Evolutionary conservation across 139 green algal genomes (phyloP).

Genomic region (Volvox reticuliferus): DNA sequence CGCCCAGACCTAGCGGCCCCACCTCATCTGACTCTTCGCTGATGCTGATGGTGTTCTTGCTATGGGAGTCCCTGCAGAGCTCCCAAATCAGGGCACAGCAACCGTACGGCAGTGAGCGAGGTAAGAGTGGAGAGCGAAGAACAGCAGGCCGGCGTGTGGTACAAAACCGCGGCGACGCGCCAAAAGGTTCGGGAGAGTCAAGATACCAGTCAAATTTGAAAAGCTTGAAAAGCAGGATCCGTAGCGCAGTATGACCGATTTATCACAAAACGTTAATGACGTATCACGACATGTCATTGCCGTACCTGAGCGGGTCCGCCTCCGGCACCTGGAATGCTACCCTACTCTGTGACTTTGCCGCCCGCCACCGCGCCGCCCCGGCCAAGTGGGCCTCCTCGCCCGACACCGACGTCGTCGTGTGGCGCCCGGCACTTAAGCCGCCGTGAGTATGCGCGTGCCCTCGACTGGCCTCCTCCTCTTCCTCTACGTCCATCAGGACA

Average conservation of each 20-base stretch:
- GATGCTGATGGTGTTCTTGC: neutral
- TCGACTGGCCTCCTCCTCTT: neutral
- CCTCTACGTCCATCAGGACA: conserved; percentile 21
- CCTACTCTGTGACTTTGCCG: neutral
- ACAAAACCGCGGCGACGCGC: too few relatives aligned
- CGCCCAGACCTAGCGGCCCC: neutral
- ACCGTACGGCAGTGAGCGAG: too few relatives aligned
- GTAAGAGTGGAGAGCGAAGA: too few relatives aligned
- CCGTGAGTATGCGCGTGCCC: neutral
- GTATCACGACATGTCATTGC: neutral
- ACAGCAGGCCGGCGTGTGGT: too few relatives aligned
- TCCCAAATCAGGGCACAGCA: too few relatives aligned
- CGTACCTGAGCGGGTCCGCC: neutral
- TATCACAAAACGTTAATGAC: too few relatives aligned
- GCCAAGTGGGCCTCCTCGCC: neutral
- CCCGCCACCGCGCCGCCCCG: conserved; percentile 10
- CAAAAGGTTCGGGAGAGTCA: too few relatives aligned
- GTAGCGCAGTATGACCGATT: too few relatives aligned
- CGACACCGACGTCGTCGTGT: neutral
- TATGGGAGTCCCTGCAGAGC: neutral
- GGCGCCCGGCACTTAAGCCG: neutral
- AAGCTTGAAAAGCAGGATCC: too few relatives aligned
- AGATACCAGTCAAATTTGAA: too few relatives aligned
- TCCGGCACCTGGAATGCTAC: conserved; percentile 30
- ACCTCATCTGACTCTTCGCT: conserved; percentile 15